Conservation (phyloP, 257 asterid genomes). For the Capsicum baccatum region DNA sequence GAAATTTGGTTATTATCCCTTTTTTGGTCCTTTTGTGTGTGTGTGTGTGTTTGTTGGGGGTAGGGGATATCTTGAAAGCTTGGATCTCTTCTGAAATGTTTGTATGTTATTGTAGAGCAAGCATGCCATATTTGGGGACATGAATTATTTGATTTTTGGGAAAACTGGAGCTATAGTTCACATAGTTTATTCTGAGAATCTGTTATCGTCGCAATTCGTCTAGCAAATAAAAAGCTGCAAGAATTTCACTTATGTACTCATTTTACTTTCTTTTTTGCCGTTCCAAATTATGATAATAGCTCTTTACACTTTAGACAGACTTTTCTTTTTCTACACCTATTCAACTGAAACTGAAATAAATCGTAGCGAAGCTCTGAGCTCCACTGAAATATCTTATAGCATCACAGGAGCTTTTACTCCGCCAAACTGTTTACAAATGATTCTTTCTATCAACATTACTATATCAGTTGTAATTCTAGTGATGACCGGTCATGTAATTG, state of each 20-base stretch:
- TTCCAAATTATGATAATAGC: not conserved
- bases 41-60: too few species aligned
- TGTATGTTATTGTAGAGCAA: conserved; percentile 6
- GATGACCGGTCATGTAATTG: not conserved
- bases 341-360: not conserved
- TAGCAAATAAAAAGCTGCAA: not conserved
- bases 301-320: not conserved
- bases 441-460: not conserved
- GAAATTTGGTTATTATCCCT: not conserved
- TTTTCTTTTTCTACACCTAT: not conserved
- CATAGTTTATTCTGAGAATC: not conserved
- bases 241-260: not conserved
- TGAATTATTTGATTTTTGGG: not conserved
- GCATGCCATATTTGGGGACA: not conserved
- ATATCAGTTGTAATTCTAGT: not conserved
- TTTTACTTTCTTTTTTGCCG: not conserved
- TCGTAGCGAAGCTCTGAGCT: not conserved
- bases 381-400: not conserved
- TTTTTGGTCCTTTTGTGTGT: not conserved
- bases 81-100: not conserved
- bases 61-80: not conserved
- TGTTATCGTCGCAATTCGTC: not conserved
- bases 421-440: not conserved
- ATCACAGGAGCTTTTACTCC: not conserved
- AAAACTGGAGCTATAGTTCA: not conserved